Percentiles rank a stretch among this genome's conserved stretches.
Conservation (phyloP, 139 green algal genomes). For the Haematococcus sp. region DNA sequence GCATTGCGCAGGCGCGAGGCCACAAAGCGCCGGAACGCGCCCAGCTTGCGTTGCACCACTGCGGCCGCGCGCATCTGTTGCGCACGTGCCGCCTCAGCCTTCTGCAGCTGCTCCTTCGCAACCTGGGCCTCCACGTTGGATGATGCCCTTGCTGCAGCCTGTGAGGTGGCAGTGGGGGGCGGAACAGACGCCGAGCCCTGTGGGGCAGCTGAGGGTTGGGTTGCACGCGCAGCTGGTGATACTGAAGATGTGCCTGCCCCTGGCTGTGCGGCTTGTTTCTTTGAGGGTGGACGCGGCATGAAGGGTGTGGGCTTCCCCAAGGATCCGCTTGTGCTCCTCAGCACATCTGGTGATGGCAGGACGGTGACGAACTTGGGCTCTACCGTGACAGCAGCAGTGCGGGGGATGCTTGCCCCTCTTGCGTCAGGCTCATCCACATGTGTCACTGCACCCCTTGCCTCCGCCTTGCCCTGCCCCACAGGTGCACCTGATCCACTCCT, state of each 20-base stretch:
- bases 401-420: too few relatives aligned
- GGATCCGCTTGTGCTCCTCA: too few relatives aligned
- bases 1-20: conserved; percentile 15
- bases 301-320: too few relatives aligned
- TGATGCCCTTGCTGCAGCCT: not conserved
- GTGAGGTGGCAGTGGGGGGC: too few relatives aligned
- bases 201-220: too few relatives aligned
- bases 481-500: too few relatives aligned
- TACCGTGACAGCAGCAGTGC: not conserved
- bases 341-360: too few relatives aligned
- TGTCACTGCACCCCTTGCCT: not conserved
- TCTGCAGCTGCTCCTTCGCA: not conserved
- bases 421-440: too few relatives aligned
- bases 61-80: not conserved
- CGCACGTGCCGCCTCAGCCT: not conserved
- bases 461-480: too few relatives aligned
- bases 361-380: too few relatives aligned
- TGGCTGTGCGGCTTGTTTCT: not conserved
- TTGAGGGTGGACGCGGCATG: too few relatives aligned
- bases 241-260: not conserved
- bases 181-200: too few relatives aligned
- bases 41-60: conserved; percentile 11
- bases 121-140: not conserved
- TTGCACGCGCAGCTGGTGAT: not conserved
- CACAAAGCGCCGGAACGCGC: conserved; percentile 27